These are phyloP conservation scores for Udeniomyces megalosporus DNA, from an alignment of 768 basidiomycete genomes.

Conservation along the genomic window DNA sequence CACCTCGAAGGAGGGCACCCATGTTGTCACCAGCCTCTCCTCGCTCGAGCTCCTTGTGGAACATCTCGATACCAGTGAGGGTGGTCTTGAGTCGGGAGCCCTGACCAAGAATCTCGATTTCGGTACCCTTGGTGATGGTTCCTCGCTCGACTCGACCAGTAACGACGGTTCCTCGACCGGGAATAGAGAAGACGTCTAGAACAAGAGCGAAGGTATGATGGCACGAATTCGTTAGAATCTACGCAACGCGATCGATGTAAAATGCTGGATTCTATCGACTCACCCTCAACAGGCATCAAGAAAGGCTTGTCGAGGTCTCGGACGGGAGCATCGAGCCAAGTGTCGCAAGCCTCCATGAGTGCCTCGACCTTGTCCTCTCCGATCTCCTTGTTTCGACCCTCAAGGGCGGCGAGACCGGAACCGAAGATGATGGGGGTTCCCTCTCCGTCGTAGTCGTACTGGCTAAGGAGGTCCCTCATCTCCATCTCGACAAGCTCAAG, in stretches of 20 bases:
- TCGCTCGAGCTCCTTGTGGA: slow-evolving; percentile 97
- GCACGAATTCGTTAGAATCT: neutral
- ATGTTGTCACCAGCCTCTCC: slow-evolving; percentile 99
- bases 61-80: slow-evolving; percentile 96
- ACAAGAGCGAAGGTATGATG: neutral
- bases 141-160: slow-evolving; percentile 95
- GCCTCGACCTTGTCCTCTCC: slow-evolving; percentile 66
- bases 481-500: slow-evolving; percentile 99
- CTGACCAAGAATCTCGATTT: slow-evolving; percentile 82
- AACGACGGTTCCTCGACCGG: slow-evolving; percentile 93
- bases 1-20: slow-evolving; percentile 87
- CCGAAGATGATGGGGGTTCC: slow-evolving; percentile 97
- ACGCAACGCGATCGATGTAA: no score
- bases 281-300: slow-evolving; percentile 83
- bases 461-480: slow-evolving; percentile 84
- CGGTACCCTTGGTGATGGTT: slow-evolving; percentile 70
- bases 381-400: slow-evolving; percentile 62
- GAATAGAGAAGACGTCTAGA: slow-evolving; percentile 85
- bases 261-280: no score
- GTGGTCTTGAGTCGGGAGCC: slow-evolving; percentile 70
- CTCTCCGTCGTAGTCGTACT: slow-evolving; percentile 93
- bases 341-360: slow-evolving; percentile 71
- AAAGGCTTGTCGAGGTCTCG: slow-evolving; percentile 98
- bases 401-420: slow-evolving; percentile 84
- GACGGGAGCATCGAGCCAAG: slow-evolving; percentile 83